phyloP scores from a whole-genome alignment of 768 basidiomycete genomes.

The Xanthoconium stramineum region DNA sequence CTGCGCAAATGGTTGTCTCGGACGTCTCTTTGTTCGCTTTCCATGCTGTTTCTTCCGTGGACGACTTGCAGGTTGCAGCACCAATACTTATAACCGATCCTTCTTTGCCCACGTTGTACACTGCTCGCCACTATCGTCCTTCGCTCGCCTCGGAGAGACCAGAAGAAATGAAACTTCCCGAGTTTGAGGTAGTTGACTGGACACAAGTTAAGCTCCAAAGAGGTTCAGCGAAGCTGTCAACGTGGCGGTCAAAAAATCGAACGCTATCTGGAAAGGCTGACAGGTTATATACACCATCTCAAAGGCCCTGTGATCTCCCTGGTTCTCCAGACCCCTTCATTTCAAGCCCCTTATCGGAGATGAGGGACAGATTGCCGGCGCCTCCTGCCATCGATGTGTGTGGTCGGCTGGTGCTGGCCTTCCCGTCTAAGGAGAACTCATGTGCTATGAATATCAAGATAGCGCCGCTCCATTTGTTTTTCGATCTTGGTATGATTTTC shows the following conservation, averaged over 20 bases:
- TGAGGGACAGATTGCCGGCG: constrained; percentile 7
- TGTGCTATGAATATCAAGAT: constrained; percentile 36
- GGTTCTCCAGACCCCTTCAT: constrained; percentile 18
- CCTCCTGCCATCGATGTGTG: constrained; percentile 21
- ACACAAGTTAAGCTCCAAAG: constrained; percentile 40
- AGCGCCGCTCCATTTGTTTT: constrained; percentile 70
- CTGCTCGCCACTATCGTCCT: constrained; percentile 42
- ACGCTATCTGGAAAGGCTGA: constrained; percentile 15
- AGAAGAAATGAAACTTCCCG: constrained; percentile 40
- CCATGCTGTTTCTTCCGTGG: constrained; percentile 20
- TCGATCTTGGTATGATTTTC: constrained; percentile 56
- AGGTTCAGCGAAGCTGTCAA: constrained; percentile 52
- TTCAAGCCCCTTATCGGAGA: constrained; percentile 15
- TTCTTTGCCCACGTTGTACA: constrained; percentile 59
- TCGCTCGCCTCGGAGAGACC: constrained; percentile 22
- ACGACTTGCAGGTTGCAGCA: constrained; percentile 37
- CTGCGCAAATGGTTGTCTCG: constrained; percentile 22
- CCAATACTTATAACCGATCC: constrained; percentile 77
- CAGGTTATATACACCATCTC: constrained; percentile 19
- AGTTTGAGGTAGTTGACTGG: constrained; percentile 64
- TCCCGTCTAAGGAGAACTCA: neutral
- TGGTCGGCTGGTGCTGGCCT: constrained; percentile 3
- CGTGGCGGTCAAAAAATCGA: constrained; percentile 55
- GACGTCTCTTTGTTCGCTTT: constrained; percentile 63
- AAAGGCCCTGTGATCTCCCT: constrained; percentile 12